Base-by-base conservation (phyloP, 768 basidiomycete species). In the Astraeus odoratus region DNA sequence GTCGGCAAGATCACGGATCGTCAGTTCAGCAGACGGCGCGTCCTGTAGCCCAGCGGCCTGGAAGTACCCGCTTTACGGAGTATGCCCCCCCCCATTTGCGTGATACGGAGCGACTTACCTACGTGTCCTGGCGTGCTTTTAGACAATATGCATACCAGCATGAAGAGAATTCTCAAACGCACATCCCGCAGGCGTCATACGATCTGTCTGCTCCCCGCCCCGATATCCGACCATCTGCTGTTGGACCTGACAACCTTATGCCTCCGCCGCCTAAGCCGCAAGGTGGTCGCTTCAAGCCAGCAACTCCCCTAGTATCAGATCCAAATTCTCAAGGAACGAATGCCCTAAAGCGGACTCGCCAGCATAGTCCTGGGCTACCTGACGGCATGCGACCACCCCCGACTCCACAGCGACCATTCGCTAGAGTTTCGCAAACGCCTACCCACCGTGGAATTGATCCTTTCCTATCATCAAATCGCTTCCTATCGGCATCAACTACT, bases 121-220 rank as follows among this genome's bases (percentile, higher is more conserved):
- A 43, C 29, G 27, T 44, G n/a, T 50, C 50, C 18, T 47, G 39
- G 22, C n/a, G n/a, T 35, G 42, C 20, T 15, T 42, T 52, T 42
- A 89, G 86, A 48, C 77, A 83, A 61, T 89, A 79, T 58, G 76
- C 77, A n/a, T 88, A 83, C 59, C 65, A n/a, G n/a, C n/a, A 60
- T 4, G 74, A 74, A 19, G 71, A 75, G 19, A 70, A 67, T 26
- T 60, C 70, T 34, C 74, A 70, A 46, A 60, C 57, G 42, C 69
- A 68, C 27, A 53, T 63, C 2, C 67, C 68, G 15, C 62, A 60
- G 26, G 56, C 71, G 18, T 63, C 73, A 13, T 69, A 72, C 52
- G 59, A 60, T 44, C 81, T 78, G 52, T 51, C 64, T 15, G 60
- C 67, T 6, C n/a, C n/a, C 68, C 74, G 2, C 54, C 62, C n/a